These are phyloP conservation scores for Syncephalastrum racemosum DNA, from an alignment of 371 early-diverging fungal species.

Conservation along the genomic window DNA sequence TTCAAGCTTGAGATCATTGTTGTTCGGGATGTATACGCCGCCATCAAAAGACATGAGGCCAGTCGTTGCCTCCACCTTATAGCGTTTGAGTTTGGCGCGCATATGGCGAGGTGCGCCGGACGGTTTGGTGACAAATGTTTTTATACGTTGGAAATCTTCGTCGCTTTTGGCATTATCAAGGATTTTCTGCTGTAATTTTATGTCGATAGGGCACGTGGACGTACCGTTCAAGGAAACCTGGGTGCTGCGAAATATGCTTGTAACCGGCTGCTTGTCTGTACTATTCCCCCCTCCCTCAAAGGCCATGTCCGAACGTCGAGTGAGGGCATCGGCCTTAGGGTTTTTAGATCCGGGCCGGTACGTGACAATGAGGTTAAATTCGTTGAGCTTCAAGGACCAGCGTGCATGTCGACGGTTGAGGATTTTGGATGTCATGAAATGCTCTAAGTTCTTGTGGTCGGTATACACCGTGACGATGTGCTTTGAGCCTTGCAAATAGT, in stretches of 20 bases:
- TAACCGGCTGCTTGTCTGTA: conserved; percentile 9
- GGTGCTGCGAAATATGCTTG: background rate
- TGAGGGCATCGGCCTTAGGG: conserved; percentile 46
- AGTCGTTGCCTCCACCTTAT: conserved; percentile 7
- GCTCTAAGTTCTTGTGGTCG: conserved; percentile 51
- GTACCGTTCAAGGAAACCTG: conserved; percentile 3
- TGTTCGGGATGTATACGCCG: conserved; percentile 23
- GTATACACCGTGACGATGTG: conserved; percentile 31
- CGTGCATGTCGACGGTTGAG: conserved; percentile 40
- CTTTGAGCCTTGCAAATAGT: conserved; percentile 35
- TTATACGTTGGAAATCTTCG: too few species aligned
- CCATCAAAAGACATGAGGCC: conserved; percentile 21
- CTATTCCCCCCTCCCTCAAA: conserved; percentile 17
- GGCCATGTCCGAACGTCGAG: conserved; percentile 24
- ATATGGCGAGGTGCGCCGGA: conserved; percentile 6
- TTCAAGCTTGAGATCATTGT: conserved; percentile 12
- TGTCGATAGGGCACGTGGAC: conserved; percentile 7
- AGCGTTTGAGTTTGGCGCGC: conserved; percentile 3
- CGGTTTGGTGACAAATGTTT: background rate
- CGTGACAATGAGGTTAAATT: conserved; percentile 33
- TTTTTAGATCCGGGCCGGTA: conserved; percentile 41
- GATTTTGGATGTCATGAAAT: conserved; percentile 25
- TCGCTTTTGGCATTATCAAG: background rate
- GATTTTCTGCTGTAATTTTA: conserved; percentile 2
- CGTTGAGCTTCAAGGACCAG: conserved; percentile 31